These are phyloP conservation scores for Aureobasidium vineae DNA, from an alignment of 2,329 filamentous ascomycete genomes.

Conservation along the genomic window DNA sequence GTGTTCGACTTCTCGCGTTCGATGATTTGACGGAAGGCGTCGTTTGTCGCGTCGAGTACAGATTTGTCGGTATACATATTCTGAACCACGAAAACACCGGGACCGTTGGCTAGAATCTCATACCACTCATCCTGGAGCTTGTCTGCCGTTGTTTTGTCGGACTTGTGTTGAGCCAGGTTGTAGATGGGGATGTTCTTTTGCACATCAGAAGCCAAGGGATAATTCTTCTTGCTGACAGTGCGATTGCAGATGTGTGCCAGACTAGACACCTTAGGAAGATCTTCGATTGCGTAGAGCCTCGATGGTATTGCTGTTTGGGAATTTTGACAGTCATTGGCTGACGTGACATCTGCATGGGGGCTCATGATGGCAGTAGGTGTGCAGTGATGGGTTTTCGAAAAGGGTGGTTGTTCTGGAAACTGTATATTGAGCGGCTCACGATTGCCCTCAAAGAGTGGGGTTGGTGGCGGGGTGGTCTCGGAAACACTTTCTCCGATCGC, in stretches of 20 bases:
- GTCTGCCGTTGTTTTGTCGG: constrained; percentile 36
- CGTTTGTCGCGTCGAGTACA: constrained; percentile 50
- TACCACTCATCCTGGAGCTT: constrained; percentile 61
- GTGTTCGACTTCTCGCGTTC: constrained; percentile 41
- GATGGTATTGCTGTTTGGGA: not conserved
- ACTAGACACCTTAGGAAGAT: not conserved
- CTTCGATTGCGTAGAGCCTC: not conserved
- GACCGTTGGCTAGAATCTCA: constrained; percentile 55
- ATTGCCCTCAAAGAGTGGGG: not conserved
- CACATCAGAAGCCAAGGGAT: constrained; percentile 51
- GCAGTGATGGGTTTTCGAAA: not conserved
- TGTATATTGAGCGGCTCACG: not conserved
- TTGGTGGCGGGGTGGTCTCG: not conserved
- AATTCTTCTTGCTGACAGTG: constrained; percentile 44
- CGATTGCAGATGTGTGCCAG: not conserved
- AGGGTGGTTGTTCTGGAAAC: not conserved
- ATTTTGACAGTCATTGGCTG: not conserved
- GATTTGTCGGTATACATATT: constrained; percentile 49
- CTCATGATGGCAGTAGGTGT: not conserved
- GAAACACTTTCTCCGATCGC: not conserved
- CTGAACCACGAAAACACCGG: constrained; percentile 60
- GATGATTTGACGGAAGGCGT: constrained; percentile 52
- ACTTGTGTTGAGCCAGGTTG: constrained; percentile 44
- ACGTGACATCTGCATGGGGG: not conserved
- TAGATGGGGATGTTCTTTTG: constrained; percentile 58